Base-by-base conservation (phyloP, 169 alveolate genomes). In the Theileria parva region DNA sequence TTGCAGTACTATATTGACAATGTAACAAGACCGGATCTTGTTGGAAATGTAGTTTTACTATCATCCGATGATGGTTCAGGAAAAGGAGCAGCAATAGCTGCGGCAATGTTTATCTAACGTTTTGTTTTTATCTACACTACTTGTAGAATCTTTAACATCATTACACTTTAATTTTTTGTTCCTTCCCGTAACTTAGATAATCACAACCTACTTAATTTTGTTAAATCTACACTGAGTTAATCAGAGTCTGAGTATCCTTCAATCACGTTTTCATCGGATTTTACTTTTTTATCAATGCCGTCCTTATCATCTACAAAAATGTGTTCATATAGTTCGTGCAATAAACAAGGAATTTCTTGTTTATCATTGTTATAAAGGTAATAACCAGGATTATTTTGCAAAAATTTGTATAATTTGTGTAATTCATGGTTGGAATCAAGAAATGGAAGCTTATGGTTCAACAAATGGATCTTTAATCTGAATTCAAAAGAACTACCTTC, bases 31-130 rank as follows among this genome's bases (percentile, higher is more conserved):
- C 78, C 92, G 8, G 93, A 86, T 61, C 80, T 85, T 19, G 69
- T 70, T 11, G 92, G 89, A n/a, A 91, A 88, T 39, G 80, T 86
- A 28, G 79, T 73, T 50, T 71, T 93, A 53, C 65, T 78, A 28
- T 86, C 95, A 12, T 91, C 96, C 7, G 96, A 93, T 76, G 96
- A 93, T 73, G 96, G 96, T 12, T 93, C 96, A 28, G 96, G 96
- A 25, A 93, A 93, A 79, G 96, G 96, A 21, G 96, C 96, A 2
- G 96, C 96, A 30, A 89, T 93, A 17, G 92, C 94, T n/a, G 96
- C 96, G 0, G 96, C 96, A 32, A 89, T 90, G 86, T 76, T 86
- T 66, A 11, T 66, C 34, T 23, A 5, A 59, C 27, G 73, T 63
- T 48, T 21, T 28, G 15, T 2, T 50, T 17, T 34, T 39, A 25